Percentiles rank a stretch among this genome's conserved stretches.
Evolutionary conservation across 2,329 filamentous ascomycete species (phyloP).

Genomic region (Mariannaea sp.): DNA sequence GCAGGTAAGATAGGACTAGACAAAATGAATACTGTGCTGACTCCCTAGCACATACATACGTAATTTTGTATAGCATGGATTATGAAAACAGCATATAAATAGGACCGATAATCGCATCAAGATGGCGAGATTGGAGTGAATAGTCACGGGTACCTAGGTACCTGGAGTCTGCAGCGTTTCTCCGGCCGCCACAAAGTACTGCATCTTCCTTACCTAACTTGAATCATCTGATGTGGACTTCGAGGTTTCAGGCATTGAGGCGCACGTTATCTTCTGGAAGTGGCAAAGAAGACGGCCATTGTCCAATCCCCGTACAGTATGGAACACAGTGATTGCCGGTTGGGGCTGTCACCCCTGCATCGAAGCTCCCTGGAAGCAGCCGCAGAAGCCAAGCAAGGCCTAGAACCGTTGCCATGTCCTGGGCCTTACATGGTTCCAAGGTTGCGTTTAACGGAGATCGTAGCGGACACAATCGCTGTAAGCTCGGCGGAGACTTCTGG

Average conservation of each 20-base stretch:
- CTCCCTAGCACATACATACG: too few relatives aligned
- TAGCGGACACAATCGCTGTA: constrained; percentile 26
- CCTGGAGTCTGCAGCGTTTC: neutral
- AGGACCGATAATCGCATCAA: neutral
- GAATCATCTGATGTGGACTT: too few relatives aligned
- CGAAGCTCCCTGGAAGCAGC: constrained; percentile 32
- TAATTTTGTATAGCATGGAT: too few relatives aligned
- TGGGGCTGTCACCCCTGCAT: constrained; percentile 36
- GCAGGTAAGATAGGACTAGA: too few relatives aligned
- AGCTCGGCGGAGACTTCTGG: constrained; percentile 32
- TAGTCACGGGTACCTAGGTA: too few relatives aligned
- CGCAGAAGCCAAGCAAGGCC: constrained; percentile 16
- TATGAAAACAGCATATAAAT: too few relatives aligned
- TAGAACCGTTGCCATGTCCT: constrained; percentile 11
- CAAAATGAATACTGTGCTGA: too few relatives aligned
- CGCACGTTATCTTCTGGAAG: constrained; percentile 38
- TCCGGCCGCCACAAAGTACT: neutral
- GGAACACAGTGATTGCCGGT: neutral
- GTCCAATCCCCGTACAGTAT: neutral
- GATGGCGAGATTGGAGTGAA: constrained; percentile 1
- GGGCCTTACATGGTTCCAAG: constrained; percentile 11
- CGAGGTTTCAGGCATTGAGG: too few relatives aligned
- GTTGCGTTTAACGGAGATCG: constrained; percentile 25
- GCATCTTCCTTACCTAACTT: too few relatives aligned
- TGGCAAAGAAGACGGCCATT: constrained; percentile 18